Conservation (phyloP, 2,329 filamentous ascomycete genomes). For the Amauroascus niger region DNA sequence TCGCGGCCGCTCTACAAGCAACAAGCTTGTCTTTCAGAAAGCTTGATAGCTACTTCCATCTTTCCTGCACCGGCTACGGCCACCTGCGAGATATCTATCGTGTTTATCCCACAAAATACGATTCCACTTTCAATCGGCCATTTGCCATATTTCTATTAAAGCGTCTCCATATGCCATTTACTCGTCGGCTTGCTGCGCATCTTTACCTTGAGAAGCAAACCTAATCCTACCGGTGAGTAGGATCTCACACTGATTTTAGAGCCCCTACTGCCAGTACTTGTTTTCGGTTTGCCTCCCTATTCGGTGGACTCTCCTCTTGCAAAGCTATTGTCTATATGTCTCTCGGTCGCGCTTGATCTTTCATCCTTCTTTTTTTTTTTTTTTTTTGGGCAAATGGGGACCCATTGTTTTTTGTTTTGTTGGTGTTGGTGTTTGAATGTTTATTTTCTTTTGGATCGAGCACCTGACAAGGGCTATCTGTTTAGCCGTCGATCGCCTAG, state of each 20-base stretch:
- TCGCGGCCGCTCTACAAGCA: slow-evolving; percentile 7
- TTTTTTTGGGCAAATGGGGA: background rate
- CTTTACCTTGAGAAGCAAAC: background rate
- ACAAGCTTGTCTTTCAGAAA: background rate
- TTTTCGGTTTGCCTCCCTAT: background rate
- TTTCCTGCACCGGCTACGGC: background rate
- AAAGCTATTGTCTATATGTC: background rate
- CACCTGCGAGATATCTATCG: slow-evolving; percentile 1
- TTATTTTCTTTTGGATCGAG: slow-evolving; percentile 16
- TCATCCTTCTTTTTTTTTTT: background rate
- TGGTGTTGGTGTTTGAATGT: slow-evolving; percentile 3
- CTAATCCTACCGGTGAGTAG: background rate
- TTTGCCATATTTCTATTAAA: slow-evolving; percentile 2
- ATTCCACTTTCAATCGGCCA: background rate
- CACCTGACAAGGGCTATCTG: slow-evolving; percentile 15
- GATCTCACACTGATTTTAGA: background rate
- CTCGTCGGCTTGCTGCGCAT: background rate
- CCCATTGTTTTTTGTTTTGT: slow-evolving; percentile 4
- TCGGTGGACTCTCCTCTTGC: too few species aligned
- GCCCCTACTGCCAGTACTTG: background rate
- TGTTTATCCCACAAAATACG: background rate
- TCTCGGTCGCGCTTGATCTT: background rate
- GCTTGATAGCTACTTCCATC: background rate
- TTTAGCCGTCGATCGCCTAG: slow-evolving; percentile 13
- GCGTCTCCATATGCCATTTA: background rate